Percentiles rank a stretch among this genome's conserved stretches.
phyloP scores from a whole-genome alignment of 2,329 filamentous ascomycete genomes.

The Aspergillus viridinutans region DNA sequence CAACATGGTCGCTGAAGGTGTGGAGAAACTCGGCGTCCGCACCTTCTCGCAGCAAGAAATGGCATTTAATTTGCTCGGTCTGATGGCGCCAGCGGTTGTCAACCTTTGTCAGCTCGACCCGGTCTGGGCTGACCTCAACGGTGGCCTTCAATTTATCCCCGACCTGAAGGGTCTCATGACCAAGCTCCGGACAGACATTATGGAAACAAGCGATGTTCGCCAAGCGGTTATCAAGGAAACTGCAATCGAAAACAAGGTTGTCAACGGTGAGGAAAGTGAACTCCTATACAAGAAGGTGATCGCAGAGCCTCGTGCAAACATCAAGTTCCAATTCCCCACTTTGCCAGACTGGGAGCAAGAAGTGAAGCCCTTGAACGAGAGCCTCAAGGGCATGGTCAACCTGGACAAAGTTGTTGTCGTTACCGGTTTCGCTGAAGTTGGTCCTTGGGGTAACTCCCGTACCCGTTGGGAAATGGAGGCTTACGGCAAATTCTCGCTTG shows the following conservation, averaged over 20 bases:
- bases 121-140: constrained; percentile 95
- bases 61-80: constrained; percentile 95
- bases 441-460: constrained; percentile 94
- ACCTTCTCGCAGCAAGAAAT: constrained; percentile 99
- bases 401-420: constrained; percentile 97
- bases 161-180: constrained; percentile 94
- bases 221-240: constrained; percentile 93
- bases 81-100: constrained; percentile 91
- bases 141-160: constrained; percentile 94
- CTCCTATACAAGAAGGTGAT: constrained; percentile 91
- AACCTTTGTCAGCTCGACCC: constrained; percentile 94
- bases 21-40: constrained; percentile 92
- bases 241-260: constrained; percentile 91
- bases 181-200: constrained; percentile 87
- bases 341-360: constrained; percentile 90
- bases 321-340: constrained; percentile 93
- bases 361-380: constrained; percentile 79
- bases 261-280: constrained; percentile 91
- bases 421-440: constrained; percentile 81
- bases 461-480: constrained; percentile 99
- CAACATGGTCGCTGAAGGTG: constrained; percentile 94
- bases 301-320: constrained; percentile 90
- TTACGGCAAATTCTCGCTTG: constrained; percentile 90
- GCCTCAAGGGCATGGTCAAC: constrained; percentile 96
- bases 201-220: constrained; percentile 90